phyloP scores from a whole-genome alignment of 345 rosid genomes.

The Boechera divaricarpa region DNA sequence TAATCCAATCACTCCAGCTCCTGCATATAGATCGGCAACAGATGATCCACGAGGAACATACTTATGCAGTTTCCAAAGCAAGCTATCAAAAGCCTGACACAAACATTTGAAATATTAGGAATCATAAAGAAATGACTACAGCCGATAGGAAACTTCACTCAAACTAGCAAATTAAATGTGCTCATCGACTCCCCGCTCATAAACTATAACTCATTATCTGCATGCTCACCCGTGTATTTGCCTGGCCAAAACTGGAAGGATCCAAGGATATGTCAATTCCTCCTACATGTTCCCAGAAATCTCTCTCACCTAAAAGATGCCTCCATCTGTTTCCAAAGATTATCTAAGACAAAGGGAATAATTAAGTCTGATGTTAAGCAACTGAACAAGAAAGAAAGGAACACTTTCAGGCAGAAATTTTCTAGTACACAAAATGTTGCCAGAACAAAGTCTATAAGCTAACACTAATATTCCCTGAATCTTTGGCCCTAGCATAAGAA shows the following conservation, averaged over 20 bases:
- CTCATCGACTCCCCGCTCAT: not conserved
- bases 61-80: conserved; percentile 89
- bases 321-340: conserved; percentile 97
- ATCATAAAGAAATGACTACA: conserved; percentile 9
- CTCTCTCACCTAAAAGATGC: conserved; percentile 88
- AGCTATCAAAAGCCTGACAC: conserved; percentile 57
- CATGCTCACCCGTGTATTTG: conserved; percentile 74
- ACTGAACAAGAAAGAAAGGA: not conserved
- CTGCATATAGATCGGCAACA: conserved; percentile 94
- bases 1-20: conserved; percentile 95
- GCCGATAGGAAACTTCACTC: not conserved
- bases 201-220: conserved; percentile 3
- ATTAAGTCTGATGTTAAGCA: not conserved
- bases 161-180: not conserved
- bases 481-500: conserved; percentile 2
- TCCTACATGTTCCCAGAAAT: conserved; percentile 95
- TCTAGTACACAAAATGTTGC: conserved; percentile 2
- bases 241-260: conserved; percentile 97
- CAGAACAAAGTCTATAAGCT: conserved; percentile 3
- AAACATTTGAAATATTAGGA: conserved; percentile 24
- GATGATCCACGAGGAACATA: conserved; percentile 84
- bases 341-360: conserved; percentile 52
- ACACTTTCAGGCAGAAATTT: conserved; percentile 9
- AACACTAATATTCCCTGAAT: not conserved
- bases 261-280: conserved; percentile 90